These are phyloP conservation scores for Torulaspora gathmanii DNA, from an alignment of 805 yeast species.

Conservation along the genomic window DNA sequence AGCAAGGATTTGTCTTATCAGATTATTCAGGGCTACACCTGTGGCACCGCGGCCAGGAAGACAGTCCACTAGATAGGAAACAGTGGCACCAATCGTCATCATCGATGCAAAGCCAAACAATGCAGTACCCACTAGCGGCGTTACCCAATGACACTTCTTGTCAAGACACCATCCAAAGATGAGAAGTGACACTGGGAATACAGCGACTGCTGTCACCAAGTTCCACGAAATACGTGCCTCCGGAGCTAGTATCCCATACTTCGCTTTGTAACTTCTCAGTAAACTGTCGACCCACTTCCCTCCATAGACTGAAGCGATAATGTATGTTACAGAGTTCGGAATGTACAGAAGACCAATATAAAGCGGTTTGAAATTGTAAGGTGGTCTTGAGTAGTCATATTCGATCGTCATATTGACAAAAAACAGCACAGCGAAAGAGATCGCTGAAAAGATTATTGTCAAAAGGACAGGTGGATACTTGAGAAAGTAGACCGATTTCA, in stretches of 20 bases:
- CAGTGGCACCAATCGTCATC: slow-evolving; percentile 77
- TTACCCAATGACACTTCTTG: slow-evolving; percentile 63
- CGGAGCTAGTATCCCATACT: slow-evolving; percentile 64
- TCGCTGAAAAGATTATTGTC: slow-evolving; percentile 60
- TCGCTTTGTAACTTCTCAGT: slow-evolving; percentile 47
- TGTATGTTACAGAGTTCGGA: slow-evolving; percentile 76
- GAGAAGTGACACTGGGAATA: slow-evolving; percentile 60
- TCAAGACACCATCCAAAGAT: slow-evolving; percentile 82
- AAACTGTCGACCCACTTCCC: slow-evolving; percentile 74
- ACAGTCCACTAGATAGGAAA: slow-evolving; percentile 77
- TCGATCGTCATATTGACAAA: slow-evolving; percentile 72
- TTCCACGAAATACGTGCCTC: slow-evolving; percentile 78
- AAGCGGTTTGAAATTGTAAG: slow-evolving; percentile 64
- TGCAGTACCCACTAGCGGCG: slow-evolving; percentile 78
- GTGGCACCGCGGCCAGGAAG: slow-evolving; percentile 87
- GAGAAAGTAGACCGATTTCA: slow-evolving; percentile 55
- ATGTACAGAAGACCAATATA: slow-evolving; percentile 72
- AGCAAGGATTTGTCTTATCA: slow-evolving; percentile 67
- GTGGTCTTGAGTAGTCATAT: slow-evolving; percentile 53
- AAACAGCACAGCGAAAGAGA: slow-evolving; percentile 67
- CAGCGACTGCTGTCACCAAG: slow-evolving; percentile 56
- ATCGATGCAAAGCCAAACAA: slow-evolving; percentile 77
- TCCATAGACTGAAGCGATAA: slow-evolving; percentile 71
- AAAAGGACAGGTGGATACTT: slow-evolving; percentile 70
- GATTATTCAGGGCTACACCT: slow-evolving; percentile 78